Evolutionary conservation across 306 rosid species (phyloP), one percentile per base, ranked within the genome.

Genomic region (Begonia fuchsioides): DNA sequence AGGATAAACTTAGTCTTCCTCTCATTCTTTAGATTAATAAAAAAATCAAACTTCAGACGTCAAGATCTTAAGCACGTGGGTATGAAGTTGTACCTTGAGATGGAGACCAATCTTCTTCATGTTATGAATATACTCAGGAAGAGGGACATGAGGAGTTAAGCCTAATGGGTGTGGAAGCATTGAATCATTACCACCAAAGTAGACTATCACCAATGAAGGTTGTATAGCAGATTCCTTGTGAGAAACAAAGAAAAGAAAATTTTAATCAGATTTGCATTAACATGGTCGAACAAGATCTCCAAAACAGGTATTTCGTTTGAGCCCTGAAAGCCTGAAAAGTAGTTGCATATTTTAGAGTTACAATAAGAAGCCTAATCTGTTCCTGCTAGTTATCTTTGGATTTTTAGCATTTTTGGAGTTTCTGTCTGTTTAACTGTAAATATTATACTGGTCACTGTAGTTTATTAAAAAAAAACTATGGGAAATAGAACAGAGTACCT

Each of bases 121-220:
- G 47, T 88, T 88, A 44, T 88, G 73, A 1, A 55, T 50, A 59
- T 81, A 84, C 54, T 88, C 97, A 35, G 65, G 66, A 47, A 88
- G 93, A 39, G 95, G 97, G 0, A 88, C 90, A 58, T 74, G 86
- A 41, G 65, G 60, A 47, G 77, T 80, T 14, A 51, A 39, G 52
- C 86, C 87, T 44, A 58, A 65, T 57, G 93, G 80, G 58, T 70
- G 72, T 8, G 83, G 73, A 44, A 15, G 66, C 26, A 62, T 10
- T 10, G 86, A 64, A 72, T 88, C 97, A 64, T 88, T 88, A 5
- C 95, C 97, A 2, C 97, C 97, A 47, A 88, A 88, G 59, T 88
- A 88, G 44, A 84, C 83, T 13, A 88, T 78, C 49, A 84, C 58
- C 76, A 88, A 51, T 0, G 78, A 68, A 13, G 95, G 97, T 51